Conservation (phyloP, 2,329 filamentous ascomycete genomes). For the Fusarium graminum region DNA sequence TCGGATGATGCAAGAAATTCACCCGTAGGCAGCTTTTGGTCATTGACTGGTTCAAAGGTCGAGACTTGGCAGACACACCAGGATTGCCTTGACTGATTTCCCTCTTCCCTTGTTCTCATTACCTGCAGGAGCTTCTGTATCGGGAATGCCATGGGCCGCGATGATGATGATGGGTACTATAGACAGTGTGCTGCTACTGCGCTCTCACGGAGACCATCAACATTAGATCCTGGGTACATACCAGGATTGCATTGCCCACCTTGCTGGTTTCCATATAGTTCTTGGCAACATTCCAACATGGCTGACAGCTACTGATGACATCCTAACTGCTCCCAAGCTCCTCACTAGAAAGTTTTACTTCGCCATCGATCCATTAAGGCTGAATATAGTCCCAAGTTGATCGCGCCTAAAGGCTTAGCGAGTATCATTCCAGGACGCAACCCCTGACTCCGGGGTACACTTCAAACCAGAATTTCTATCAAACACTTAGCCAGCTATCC, state of each 20-base stretch:
- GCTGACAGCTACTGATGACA: neutral
- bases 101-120: constrained; percentile 28
- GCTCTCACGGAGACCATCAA: constrained; percentile 28
- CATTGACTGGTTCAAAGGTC: constrained; percentile 14
- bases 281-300: constrained; percentile 20
- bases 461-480: constrained; percentile 18
- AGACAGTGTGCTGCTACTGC: constrained; percentile 4
- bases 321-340: neutral
- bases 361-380: neutral
- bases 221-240: constrained; percentile 26
- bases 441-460: neutral
- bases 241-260: constrained; percentile 45
- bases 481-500: constrained; percentile 6
- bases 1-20: constrained; percentile 20
- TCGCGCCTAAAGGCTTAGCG: neutral
- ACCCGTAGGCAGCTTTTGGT: constrained; percentile 11
- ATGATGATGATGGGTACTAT: constrained; percentile 25
- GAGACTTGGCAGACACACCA: constrained; percentile 21
- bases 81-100: constrained; percentile 27
- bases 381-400: neutral
- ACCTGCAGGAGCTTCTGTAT: constrained; percentile 46
- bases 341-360: neutral
- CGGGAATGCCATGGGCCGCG: constrained; percentile 46
- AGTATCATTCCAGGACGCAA: neutral
- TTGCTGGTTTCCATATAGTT: constrained; percentile 20